phyloP scores from a whole-genome alignment of 768 basidiomycete species.

The Asterophora parasitica region DNA sequence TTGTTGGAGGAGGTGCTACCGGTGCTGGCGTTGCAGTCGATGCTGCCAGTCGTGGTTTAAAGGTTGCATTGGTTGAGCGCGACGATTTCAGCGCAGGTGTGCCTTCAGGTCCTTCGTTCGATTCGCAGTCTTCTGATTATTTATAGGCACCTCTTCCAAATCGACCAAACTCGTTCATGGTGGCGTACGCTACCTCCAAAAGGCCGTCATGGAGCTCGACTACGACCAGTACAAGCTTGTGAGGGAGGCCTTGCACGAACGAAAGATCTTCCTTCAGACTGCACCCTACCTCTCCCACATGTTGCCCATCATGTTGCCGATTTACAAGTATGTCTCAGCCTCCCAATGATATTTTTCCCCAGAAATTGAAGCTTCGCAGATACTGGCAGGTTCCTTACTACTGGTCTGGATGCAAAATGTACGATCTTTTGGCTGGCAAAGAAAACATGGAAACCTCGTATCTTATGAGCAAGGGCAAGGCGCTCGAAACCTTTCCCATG shows the following conservation, averaged over 20 bases:
- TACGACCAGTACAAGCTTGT: slow-evolving; percentile 97
- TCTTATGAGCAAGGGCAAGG: slow-evolving; percentile 91
- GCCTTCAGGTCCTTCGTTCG: slow-evolving; percentile 15
- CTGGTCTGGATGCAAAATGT: slow-evolving; percentile 92
- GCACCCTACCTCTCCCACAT: slow-evolving; percentile 90
- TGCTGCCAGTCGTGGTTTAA: slow-evolving; percentile 86
- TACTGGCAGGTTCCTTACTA: slow-evolving; percentile 99
- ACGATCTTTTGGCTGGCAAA: slow-evolving; percentile 90
- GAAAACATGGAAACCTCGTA: slow-evolving; percentile 97
- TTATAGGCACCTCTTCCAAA: slow-evolving; percentile 87
- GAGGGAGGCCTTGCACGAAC: slow-evolving; percentile 89
- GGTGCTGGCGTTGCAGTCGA: slow-evolving; percentile 97
- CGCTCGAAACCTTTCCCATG: slow-evolving; percentile 94
- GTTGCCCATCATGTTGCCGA: slow-evolving; percentile 95
- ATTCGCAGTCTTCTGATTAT: not conserved
- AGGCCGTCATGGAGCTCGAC: slow-evolving; percentile 92
- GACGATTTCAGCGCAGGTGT: slow-evolving; percentile 88
- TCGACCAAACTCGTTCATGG: slow-evolving; percentile 98
- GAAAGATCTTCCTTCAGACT: slow-evolving; percentile 89
- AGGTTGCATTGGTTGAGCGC: slow-evolving; percentile 89
- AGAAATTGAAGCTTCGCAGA: slow-evolving; percentile 27
- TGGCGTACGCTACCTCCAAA: slow-evolving; percentile 95
- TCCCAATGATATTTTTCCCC: slow-evolving; percentile 8
- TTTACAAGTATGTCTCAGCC: slow-evolving; percentile 68
- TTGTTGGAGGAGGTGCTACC: slow-evolving; percentile 94